These are phyloP conservation scores for Linnemannia elongata DNA, from an alignment of 192 early-diverging fungal species.

Conservation along the genomic window DNA sequence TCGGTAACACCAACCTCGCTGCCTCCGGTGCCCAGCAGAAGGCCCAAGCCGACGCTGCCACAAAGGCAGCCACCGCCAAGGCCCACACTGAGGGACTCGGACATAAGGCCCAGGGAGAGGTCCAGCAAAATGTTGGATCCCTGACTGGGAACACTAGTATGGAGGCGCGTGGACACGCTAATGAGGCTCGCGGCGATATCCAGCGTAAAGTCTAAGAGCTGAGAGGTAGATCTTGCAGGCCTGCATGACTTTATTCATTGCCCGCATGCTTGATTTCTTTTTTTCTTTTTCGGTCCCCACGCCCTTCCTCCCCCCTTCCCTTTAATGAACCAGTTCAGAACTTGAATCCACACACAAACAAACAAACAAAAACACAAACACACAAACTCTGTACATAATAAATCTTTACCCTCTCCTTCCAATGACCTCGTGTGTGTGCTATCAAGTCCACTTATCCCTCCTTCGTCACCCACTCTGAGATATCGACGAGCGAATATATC, in stretches of 20 bases:
- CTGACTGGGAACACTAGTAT: conserved; percentile 10
- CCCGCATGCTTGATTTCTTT: background rate
- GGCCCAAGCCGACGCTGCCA: conserved; percentile 7
- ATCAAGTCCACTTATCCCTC: too few relatives aligned
- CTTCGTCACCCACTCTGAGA: too few relatives aligned
- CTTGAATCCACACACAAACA: too few relatives aligned
- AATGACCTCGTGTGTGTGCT: too few relatives aligned
- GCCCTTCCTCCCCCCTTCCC: background rate
- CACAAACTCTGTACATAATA: too few relatives aligned
- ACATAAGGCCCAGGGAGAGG: conserved; percentile 14
- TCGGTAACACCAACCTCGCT: conserved; percentile 23
- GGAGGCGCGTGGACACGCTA: conserved; percentile 32
- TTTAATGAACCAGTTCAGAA: too few relatives aligned
- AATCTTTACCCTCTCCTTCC: too few relatives aligned
- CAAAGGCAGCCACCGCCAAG: conserved; percentile 12
- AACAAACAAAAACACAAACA: too few relatives aligned
- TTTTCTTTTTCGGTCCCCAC: background rate
- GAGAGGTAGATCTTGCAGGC: background rate
- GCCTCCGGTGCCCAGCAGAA: conserved; percentile 18
- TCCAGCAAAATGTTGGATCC: conserved; percentile 39
- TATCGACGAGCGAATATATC: too few relatives aligned
- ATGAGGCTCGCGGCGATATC: conserved; percentile 14
- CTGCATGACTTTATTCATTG: background rate
- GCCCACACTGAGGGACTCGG: conserved; percentile 29
- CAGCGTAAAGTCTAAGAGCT: conserved; percentile 23